These are phyloP conservation scores for Bipolaris oryzae DNA, from an alignment of 2,329 filamentous ascomycete species.

Conservation along the genomic window DNA sequence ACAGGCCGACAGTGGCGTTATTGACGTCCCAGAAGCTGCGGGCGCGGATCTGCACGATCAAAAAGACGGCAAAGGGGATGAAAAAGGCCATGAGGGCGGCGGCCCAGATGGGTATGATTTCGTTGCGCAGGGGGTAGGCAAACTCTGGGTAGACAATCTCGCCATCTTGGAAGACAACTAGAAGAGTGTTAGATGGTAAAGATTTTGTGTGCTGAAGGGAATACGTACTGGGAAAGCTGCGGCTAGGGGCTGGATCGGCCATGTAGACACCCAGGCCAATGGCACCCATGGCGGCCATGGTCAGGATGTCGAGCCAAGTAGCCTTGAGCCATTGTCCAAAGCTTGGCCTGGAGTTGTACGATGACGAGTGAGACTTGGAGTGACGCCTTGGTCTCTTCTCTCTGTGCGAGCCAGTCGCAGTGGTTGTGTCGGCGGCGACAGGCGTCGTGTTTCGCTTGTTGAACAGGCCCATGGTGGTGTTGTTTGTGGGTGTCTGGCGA, in stretches of 20 bases:
- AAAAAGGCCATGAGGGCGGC: conserved; percentile 69
- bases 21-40: conserved; percentile 62
- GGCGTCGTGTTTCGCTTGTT: conserved; percentile 42
- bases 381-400: conserved; percentile 29
- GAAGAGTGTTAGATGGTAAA: neutral
- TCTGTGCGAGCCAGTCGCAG: conserved; percentile 39
- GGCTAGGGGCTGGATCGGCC: conserved; percentile 67
- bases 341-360: conserved; percentile 53
- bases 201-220: neutral
- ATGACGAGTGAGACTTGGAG: conserved; percentile 20
- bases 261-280: conserved; percentile 72
- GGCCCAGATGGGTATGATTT: conserved; percentile 68
- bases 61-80: conserved; percentile 69
- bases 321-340: conserved; percentile 74
- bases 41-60: conserved; percentile 70
- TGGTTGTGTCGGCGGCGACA: conserved; percentile 44
- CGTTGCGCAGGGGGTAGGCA: conserved; percentile 70
- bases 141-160: conserved; percentile 73
- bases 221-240: conserved; percentile 64
- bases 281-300: conserved; percentile 69
- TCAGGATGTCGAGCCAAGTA: conserved; percentile 70
- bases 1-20: conserved; percentile 71
- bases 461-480: conserved; percentile 46
- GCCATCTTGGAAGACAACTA: conserved; percentile 67
- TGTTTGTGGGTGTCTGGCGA: conserved; percentile 1